Evolutionary conservation across 2,329 filamentous ascomycete genomes (phyloP), one percentile per base, ranked within the genome.

Genomic region (Ophiostoma ulmi): DNA sequence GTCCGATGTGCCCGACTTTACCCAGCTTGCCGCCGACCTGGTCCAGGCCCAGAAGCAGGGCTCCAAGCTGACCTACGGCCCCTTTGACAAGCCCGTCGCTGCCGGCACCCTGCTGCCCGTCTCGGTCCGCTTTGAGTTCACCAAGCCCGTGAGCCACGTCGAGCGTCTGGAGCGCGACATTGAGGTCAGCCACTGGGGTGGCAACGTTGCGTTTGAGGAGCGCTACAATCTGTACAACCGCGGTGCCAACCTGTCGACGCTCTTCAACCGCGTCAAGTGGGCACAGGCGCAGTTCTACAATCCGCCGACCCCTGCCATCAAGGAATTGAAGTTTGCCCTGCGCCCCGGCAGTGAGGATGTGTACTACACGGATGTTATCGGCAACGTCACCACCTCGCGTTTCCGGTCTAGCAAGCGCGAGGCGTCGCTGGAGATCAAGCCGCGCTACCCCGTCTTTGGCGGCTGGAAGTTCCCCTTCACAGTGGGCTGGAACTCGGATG

Each of bases 381-480:
- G 95, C 75, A 99, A 99, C 78, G 93, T 99, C 39, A 97, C 94
- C 38, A 99, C 95, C 0, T 97, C 93, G 70, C 87, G 87, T 73
- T 99, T 97, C 86, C 87, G 94, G 73, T 88, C 85, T 75, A 91
- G 88, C 78, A 87, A 86, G 78, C 88, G 91, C 31, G 91, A 94
- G 80, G 90, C 92, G n/a, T 83, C 90, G 61, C 86, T 99, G 38
- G 94, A 97, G 80, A 85, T 97, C 73, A 95, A 94, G 84, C 95
- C 95, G 26, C 88, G 95, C 69, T 99, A 97, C 80, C 95, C 95
- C n/a, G 80, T 99, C 35, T 99, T 97, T 77, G 95, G 95, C 72
- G 93, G 92, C 72, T 99, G 95, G 95, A 97, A 97, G 81, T 98
- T 97, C 81, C 95, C 92, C 74, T 99, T 98, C 84, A 92, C 91